Percentiles rank a stretch among this genome's conserved stretches.
These are phyloP conservation scores for Avena insularis DNA, from an alignment of 176 grass and related monocot genomes.

Conservation along the genomic window DNA sequence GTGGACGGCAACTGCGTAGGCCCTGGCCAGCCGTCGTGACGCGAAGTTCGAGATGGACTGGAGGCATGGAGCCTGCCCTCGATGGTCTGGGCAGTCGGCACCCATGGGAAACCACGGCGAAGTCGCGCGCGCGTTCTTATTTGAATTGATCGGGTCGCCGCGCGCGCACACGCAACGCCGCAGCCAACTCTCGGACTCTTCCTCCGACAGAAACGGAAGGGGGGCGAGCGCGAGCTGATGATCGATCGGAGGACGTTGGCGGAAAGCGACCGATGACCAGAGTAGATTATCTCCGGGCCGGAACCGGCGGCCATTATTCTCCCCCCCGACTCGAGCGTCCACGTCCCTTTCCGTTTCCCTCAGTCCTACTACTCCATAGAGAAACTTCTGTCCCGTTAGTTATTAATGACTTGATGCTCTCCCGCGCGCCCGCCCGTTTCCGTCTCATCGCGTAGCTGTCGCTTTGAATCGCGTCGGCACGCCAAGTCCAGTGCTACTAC, in stretches of 20 bases:
- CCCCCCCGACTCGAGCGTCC: background rate
- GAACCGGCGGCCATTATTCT: conserved; percentile 11
- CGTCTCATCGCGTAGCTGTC: background rate
- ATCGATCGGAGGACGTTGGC: background rate
- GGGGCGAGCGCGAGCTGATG: background rate
- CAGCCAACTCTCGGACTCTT: background rate
- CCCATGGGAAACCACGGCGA: background rate
- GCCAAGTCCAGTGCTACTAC: background rate
- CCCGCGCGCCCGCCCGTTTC: background rate
- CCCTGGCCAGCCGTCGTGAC: background rate
- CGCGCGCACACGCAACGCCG: background rate
- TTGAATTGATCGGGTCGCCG: background rate
- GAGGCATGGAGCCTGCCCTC: too few species aligned
- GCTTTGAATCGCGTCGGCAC: background rate
- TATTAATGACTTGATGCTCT: background rate
- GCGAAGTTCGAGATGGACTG: background rate
- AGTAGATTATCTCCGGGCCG: conserved; percentile 46
- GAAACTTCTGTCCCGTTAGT: background rate
- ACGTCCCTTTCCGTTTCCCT: background rate
- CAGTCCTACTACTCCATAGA: background rate
- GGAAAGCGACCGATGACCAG: conserved; percentile 7
- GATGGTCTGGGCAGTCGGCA: background rate
- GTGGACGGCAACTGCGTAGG: background rate
- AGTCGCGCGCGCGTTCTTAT: background rate
- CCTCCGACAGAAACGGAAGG: background rate